A percentile compares a stretch with the other conserved stretches of the same genome.
These are phyloP conservation scores for Daldinia sp. DNA, from an alignment of 2,329 filamentous ascomycete genomes.

Conservation along the genomic window DNA sequence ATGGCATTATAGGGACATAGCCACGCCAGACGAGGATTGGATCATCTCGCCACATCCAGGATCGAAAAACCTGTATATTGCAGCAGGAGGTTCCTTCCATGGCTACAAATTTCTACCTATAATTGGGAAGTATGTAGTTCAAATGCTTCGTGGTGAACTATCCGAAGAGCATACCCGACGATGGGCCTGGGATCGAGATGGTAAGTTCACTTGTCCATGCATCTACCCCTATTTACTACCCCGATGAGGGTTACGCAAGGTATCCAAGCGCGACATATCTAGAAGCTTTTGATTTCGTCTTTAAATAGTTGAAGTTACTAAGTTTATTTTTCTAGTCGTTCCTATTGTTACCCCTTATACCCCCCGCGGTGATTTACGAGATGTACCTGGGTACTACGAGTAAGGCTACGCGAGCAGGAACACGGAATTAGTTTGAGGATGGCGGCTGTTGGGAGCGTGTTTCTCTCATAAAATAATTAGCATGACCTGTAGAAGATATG, in stretches of 20 bases:
- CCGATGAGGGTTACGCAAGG: neutral
- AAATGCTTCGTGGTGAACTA: slow-evolving; percentile 59
- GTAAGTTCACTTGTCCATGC: slow-evolving; percentile 41
- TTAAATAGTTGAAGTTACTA: neutral
- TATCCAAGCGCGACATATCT: too few relatives aligned
- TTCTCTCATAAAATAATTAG: too few relatives aligned
- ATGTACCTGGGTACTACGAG: slow-evolving; percentile 11
- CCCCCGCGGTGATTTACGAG: slow-evolving; percentile 9
- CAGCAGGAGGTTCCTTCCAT: slow-evolving; percentile 70
- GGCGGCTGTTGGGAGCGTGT: too few relatives aligned
- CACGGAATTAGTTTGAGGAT: too few relatives aligned
- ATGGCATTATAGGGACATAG: slow-evolving; percentile 63
- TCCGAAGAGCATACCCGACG: slow-evolving; percentile 52
- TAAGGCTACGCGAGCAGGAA: neutral
- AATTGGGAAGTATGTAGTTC: slow-evolving; percentile 66
- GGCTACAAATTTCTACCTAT: slow-evolving; percentile 71
- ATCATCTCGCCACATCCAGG: slow-evolving; percentile 64
- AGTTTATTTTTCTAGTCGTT: neutral
- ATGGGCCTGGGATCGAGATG: slow-evolving; percentile 66
- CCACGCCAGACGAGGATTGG: slow-evolving; percentile 66
- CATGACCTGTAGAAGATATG: too few relatives aligned
- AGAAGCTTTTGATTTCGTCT: neutral
- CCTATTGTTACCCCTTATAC: slow-evolving; percentile 12
- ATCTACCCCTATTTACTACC: neutral
- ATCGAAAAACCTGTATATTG: slow-evolving; percentile 64